Evolutionary conservation across 2,329 filamentous ascomycete species (phyloP).

Genomic region (Chrysoporthe austroafricana): DNA sequence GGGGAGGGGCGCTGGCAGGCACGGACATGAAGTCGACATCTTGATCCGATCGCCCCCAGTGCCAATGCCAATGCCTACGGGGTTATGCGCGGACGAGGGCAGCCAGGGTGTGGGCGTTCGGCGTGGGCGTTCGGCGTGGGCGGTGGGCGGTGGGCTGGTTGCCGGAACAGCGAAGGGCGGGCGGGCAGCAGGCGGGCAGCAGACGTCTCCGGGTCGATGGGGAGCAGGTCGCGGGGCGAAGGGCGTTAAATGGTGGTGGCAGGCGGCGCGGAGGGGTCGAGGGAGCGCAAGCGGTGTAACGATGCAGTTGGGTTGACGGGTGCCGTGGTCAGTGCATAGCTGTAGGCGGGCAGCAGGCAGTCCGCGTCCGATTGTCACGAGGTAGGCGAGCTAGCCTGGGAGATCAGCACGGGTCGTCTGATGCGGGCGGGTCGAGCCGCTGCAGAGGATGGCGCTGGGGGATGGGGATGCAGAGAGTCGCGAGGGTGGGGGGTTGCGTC

Average conservation of each 20-base stretch:
- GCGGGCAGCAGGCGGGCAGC: not conserved
- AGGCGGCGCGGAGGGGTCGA: not conserved
- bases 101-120: too few relatives aligned
- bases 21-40: slow-evolving; percentile 19
- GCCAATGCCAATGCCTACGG: not conserved
- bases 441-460: slow-evolving; percentile 1
- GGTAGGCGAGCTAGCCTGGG: slow-evolving; percentile 10
- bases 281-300: slow-evolving; percentile 16
- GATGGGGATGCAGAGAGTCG: not conserved
- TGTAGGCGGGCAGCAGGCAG: slow-evolving; percentile 18
- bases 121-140: not conserved
- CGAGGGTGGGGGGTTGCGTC: not conserved
- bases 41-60: slow-evolving; percentile 5
- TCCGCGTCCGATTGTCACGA: slow-evolving; percentile 18
- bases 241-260: not conserved
- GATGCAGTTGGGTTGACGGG: slow-evolving; percentile 10
- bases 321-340: slow-evolving; percentile 28
- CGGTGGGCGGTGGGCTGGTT: slow-evolving; percentile 1
- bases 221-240: not conserved
- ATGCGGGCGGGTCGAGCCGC: slow-evolving; percentile 22
- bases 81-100: too few relatives aligned
- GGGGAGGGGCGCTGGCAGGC: not conserved
- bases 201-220: not conserved
- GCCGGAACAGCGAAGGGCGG: not conserved
- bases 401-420: slow-evolving; percentile 20